Conservation (phyloP, 306 rosid species). For the Fagus crenata region DNA sequence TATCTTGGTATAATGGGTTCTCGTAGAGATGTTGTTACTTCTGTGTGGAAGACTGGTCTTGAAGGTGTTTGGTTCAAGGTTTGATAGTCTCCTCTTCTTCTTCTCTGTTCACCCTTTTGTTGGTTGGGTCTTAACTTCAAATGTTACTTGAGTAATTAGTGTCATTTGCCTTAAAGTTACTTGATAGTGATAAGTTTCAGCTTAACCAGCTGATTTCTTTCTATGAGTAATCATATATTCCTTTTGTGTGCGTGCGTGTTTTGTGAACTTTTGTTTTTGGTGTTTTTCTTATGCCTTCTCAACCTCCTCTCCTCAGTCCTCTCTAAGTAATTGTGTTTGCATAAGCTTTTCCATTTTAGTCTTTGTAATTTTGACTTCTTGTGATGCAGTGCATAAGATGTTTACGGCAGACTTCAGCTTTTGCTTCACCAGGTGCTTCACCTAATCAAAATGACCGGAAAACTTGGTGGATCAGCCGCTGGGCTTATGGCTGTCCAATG, state of each 20-base stretch:
- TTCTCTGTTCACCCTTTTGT: conserved; percentile 7
- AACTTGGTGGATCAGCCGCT: conserved; percentile 96
- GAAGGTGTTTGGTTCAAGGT: conserved; percentile 99
- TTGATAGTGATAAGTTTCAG: background rate
- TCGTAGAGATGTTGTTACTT: conserved; percentile 95
- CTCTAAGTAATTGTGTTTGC: background rate
- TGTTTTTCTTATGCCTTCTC: background rate
- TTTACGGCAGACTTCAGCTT: conserved; percentile 92
- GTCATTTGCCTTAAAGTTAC: conserved; percentile 1
- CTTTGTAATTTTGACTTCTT: conserved; percentile 12
- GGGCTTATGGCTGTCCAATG: conserved; percentile 96
- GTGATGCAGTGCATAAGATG: conserved; percentile 91
- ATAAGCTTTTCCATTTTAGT: background rate
- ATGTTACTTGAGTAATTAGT: conserved; percentile 19
- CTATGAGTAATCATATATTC: background rate
- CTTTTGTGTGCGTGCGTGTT: background rate
- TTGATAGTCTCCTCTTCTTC: conserved; percentile 31
- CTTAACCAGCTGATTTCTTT: background rate
- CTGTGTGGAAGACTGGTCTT: conserved; percentile 96
- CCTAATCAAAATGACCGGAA: conserved; percentile 61
- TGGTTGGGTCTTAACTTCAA: conserved; percentile 14
- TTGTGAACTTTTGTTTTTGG: background rate
- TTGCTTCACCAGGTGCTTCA: conserved; percentile 63
- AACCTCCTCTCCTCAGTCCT: background rate
- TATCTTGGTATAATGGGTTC: conserved; percentile 99